Evolutionary conservation across 139 green algal species (phyloP), one percentile per base, ranked within the genome.

Genomic region (Tetradesmus lagerheimii): DNA sequence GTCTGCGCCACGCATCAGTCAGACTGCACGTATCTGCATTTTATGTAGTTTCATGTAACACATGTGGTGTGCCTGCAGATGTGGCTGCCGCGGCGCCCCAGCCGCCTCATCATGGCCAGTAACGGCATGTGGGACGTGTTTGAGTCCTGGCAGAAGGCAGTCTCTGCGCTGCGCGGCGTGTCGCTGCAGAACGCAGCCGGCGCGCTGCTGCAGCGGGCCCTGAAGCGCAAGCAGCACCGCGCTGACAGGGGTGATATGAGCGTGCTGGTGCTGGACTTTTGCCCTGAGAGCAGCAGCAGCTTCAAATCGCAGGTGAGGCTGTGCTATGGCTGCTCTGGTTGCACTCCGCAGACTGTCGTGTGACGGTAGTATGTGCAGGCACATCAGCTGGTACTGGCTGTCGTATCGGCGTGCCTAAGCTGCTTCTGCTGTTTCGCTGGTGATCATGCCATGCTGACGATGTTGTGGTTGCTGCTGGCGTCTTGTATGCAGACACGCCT

Each of bases 231-330:
- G 86, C 47, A 66, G 35, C 82, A 87, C 35, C 38, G 41, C 34
- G 27, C 35, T 29, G 53, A 37, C n/a, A 20, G 18, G 15, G 76
- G 47, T 12, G 86, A 90, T 62, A n/a, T 47, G 47, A 47, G 35
- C 15, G 86, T 85, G 47, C 50, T 90, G 18, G 86, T 90, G 76
- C 50, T 85, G 35, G 86, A 90, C 37, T 85, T 90, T 50, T 67
- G 39, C 6, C 86, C 86, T 35, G 75, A 90, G 53, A 41, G 41
- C 15, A 37, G 45, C 35, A 64, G 41, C 27, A 43, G 53, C 31
- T 90, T 85, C 86, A 90, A 83, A 35, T 74, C 45, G 29, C 86
- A 90, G 75, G 86, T 90, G 84, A 14, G 41, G 37, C 66, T 20
- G n/a, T 62, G 37, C 29, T 25, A n/a, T 16, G 18, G 35, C 23